Conservation (phyloP, 2,329 filamentous ascomycete genomes). For the Xenoacremonium recifei region DNA sequence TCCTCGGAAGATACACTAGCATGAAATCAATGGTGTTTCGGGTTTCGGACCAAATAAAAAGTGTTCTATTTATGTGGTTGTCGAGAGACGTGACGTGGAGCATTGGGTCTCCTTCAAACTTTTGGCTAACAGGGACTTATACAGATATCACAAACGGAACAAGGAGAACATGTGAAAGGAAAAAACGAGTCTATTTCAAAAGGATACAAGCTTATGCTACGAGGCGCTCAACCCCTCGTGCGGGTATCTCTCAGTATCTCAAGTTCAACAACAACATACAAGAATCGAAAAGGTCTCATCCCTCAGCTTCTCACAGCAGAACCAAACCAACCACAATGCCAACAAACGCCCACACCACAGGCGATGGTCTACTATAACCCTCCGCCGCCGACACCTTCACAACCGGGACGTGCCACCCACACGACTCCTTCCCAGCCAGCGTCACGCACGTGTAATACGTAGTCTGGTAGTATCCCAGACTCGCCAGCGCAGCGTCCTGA, state of each 20-base stretch:
- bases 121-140: too few relatives aligned
- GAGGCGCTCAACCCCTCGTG: too few relatives aligned
- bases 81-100: background rate
- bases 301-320: too few relatives aligned
- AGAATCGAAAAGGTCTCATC: constrained; percentile 1
- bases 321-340: constrained; percentile 15
- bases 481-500: constrained; percentile 26
- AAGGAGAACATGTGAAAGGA: too few relatives aligned
- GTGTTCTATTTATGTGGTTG: constrained; percentile 2
- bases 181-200: background rate
- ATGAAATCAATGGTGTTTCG: constrained; percentile 44
- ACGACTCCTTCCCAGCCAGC: constrained; percentile 28
- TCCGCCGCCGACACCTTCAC: constrained; percentile 23
- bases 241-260: background rate
- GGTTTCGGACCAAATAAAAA: constrained; percentile 37
- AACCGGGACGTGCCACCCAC: constrained; percentile 36
- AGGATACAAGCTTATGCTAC: background rate
- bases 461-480: constrained; percentile 31
- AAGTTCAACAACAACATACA: constrained; percentile 3
- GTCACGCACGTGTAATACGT: constrained; percentile 35
- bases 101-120: too few relatives aligned
- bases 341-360: too few relatives aligned
- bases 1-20: constrained; percentile 37
- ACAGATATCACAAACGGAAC: too few relatives aligned
- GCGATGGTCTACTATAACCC: too few relatives aligned